Percentiles rank a stretch among this genome's conserved stretches.
phyloP scores from a whole-genome alignment of 176 grass and related monocot genomes.

The Musa beccarii region DNA sequence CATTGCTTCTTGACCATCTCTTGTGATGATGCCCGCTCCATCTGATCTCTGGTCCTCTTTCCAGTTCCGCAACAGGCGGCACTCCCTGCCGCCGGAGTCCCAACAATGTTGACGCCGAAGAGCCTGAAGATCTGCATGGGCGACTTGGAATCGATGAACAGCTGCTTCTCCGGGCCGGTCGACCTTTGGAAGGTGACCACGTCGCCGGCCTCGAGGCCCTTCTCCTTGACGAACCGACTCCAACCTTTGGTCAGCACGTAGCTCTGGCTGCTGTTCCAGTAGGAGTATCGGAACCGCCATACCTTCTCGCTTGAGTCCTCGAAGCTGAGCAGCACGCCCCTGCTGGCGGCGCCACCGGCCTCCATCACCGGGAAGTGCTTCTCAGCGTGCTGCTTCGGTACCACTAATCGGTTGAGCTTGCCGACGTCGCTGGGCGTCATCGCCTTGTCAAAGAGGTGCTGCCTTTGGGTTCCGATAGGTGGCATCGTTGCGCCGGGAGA shows the following conservation, averaged over 20 bases:
- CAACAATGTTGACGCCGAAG: neutral
- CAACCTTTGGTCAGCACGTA: constrained; percentile 22
- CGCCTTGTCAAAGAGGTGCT: neutral
- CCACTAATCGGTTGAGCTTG: neutral
- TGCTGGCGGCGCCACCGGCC: neutral
- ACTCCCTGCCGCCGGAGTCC: neutral
- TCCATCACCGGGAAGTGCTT: neutral
- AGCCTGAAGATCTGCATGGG: neutral
- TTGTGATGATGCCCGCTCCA: neutral
- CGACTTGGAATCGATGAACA: neutral
- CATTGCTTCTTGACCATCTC: neutral
- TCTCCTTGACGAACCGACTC: constrained; percentile 21
- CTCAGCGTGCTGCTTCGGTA: constrained; percentile 1
- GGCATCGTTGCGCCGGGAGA: neutral
- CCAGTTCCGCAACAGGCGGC: too few relatives aligned
- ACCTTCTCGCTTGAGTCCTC: constrained; percentile 9
- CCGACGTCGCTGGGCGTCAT: constrained; percentile 3
- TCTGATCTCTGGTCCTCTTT: neutral
- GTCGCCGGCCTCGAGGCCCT: constrained; percentile 2
- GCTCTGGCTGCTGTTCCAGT: constrained; percentile 23
- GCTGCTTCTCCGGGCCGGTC: neutral
- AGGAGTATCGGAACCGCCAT: constrained; percentile 18
- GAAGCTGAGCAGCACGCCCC: constrained; percentile 6
- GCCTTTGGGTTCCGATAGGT: too few relatives aligned
- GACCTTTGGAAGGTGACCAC: constrained; percentile 1